Percentiles rank a stretch among this genome's conserved stretches.
These are phyloP conservation scores for Fusarium bulbicola DNA, from an alignment of 2,329 filamentous ascomycete genomes.

Conservation along the genomic window DNA sequence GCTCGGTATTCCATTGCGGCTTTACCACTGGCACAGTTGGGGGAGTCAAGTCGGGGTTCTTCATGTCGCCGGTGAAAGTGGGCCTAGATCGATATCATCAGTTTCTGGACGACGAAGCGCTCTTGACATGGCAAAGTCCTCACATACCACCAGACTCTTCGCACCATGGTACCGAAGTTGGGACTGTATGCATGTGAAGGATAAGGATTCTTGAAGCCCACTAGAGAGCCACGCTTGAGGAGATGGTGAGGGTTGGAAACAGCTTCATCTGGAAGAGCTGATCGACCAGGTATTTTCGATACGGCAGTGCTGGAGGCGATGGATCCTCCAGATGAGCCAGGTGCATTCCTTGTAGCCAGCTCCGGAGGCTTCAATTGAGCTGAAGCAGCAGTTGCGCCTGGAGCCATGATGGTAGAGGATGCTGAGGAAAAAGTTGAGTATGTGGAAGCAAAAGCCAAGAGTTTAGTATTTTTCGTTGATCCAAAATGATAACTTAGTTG, in stretches of 20 bases:
- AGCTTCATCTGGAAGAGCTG: conserved; percentile 53
- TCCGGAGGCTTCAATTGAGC: conserved; percentile 25
- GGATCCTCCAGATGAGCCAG: conserved; percentile 7
- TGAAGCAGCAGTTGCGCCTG: conserved; percentile 23
- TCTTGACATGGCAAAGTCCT: neutral
- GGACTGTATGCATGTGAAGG: conserved; percentile 52
- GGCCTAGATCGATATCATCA: conserved; percentile 43
- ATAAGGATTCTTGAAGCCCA: conserved; percentile 61
- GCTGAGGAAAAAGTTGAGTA: conserved; percentile 24
- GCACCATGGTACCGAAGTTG: conserved; percentile 38
- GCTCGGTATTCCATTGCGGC: conserved; percentile 71
- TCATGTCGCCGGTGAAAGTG: conserved; percentile 52
- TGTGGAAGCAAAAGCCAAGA: neutral
- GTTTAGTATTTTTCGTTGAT: conserved; percentile 13
- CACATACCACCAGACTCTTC: conserved; percentile 51
- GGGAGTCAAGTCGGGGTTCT: conserved; percentile 67
- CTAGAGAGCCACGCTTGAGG: conserved; percentile 50
- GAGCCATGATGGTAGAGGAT: conserved; percentile 32
- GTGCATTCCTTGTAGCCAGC: conserved; percentile 21
- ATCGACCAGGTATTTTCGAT: conserved; percentile 47
- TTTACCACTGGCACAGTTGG: conserved; percentile 73
- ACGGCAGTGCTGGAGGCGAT: conserved; percentile 42
- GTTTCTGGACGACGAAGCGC: neutral
- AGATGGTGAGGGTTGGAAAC: conserved; percentile 60
- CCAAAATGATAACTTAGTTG: conserved; percentile 33